Conservation (phyloP, 148 eudicot species). For the Pouteria glomerata region DNA sequence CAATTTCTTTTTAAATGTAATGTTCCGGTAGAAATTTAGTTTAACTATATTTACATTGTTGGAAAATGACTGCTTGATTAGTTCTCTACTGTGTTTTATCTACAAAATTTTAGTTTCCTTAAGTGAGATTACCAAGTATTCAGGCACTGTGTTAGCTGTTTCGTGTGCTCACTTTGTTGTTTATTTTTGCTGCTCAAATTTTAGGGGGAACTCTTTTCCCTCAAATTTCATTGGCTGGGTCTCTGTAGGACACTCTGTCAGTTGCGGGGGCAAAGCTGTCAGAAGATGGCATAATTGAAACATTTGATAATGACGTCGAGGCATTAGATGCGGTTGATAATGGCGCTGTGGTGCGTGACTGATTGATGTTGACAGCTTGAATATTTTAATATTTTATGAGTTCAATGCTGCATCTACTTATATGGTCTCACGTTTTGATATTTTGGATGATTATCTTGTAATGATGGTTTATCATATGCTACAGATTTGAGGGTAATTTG, state of each 20-base stretch:
- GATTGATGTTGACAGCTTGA: neutral
- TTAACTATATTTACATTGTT: too few relatives aligned
- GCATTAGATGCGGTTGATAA: constrained; percentile 43
- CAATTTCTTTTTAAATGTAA: too few relatives aligned
- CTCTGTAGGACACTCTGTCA: constrained; percentile 34
- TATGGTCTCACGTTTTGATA: neutral
- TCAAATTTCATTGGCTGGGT: neutral
- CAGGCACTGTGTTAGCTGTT: neutral
- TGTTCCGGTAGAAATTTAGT: too few relatives aligned
- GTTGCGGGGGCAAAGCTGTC: constrained; percentile 28
- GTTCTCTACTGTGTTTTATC: too few relatives aligned
- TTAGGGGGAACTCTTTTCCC: neutral
- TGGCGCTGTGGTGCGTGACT: constrained; percentile 41
- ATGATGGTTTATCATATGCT: neutral
- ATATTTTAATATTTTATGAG: neutral
- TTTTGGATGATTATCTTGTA: neutral
- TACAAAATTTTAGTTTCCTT: too few relatives aligned
- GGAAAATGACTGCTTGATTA: too few relatives aligned
- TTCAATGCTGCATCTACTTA: neutral
- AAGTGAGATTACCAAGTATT: too few relatives aligned
- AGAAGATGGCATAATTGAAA: constrained; percentile 37
- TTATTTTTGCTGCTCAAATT: neutral
- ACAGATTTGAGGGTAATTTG: neutral
- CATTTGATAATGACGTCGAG: constrained; percentile 41
- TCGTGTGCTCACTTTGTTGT: neutral